Conservation (phyloP, 495 filamentous ascomycete genomes). For the Aspergillus nanangensis region DNA sequence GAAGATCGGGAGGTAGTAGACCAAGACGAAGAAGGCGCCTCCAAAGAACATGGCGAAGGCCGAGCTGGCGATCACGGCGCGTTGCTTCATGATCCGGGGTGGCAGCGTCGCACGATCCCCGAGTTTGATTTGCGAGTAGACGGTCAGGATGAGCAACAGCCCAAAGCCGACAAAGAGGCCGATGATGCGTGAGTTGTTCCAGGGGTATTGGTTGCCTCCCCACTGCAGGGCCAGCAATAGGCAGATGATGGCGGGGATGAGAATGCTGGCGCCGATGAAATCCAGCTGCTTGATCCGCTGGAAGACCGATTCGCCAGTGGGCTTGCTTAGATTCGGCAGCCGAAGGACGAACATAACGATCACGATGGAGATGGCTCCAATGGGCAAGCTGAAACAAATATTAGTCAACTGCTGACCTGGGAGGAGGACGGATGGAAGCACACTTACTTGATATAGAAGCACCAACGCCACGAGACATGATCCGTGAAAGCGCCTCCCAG, state of each 20-base stretch:
- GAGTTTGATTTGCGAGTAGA: conserved; percentile 17
- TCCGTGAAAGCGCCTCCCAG: conserved; percentile 44
- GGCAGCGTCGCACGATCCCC: conserved; percentile 29
- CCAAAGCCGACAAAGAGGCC: conserved; percentile 28
- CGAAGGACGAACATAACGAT: not conserved
- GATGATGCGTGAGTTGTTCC: conserved; percentile 32
- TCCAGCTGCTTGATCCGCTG: not conserved
- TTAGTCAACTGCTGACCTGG: too few relatives aligned
- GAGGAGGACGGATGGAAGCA: too few relatives aligned
- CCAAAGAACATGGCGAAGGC: conserved; percentile 7
- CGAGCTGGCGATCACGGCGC: conserved; percentile 14
- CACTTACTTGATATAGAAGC: conserved; percentile 55
- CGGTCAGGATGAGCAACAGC: conserved; percentile 16
- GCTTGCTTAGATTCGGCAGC: not conserved
- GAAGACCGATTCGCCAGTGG: not conserved
- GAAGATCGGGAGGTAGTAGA: conserved; percentile 37
- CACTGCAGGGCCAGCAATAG: conserved; percentile 41
- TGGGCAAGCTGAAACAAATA: conserved; percentile 47
- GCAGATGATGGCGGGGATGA: conserved; percentile 22
- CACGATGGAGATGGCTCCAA: conserved; percentile 13
- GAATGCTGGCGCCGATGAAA: not conserved
- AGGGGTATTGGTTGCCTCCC: conserved; percentile 36
- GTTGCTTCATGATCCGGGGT: conserved; percentile 24
- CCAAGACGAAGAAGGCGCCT: conserved; percentile 33
- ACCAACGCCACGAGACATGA: conserved; percentile 45